Conservation (phyloP, 1,139 yeast species). For the Scheffersomyces cryptocercus region DNA sequence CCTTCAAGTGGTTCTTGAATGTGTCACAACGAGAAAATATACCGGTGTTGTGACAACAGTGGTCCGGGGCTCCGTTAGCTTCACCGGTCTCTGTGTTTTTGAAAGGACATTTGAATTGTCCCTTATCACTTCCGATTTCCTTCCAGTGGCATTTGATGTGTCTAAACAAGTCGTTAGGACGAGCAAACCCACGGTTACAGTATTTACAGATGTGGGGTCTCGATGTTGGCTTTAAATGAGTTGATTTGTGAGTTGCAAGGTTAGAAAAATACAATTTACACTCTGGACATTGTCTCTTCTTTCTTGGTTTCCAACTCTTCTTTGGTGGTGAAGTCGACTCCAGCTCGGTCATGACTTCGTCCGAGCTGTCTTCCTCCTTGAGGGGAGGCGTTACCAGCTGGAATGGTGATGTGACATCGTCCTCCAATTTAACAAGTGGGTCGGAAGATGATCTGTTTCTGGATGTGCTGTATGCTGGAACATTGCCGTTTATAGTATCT, state of each 20-base stretch:
- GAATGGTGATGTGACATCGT: not conserved
- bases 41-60: slow-evolving; percentile 77
- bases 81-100: slow-evolving; percentile 21
- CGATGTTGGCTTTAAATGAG: slow-evolving; percentile 71
- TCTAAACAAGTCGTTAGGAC: slow-evolving; percentile 82
- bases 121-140: slow-evolving; percentile 55
- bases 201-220: slow-evolving; percentile 78
- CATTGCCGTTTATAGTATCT: slow-evolving; percentile 1
- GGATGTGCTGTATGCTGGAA: too few relatives aligned
- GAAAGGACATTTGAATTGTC: slow-evolving; percentile 50
- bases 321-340: slow-evolving; percentile 6
- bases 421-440: not conserved
- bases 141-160: slow-evolving; percentile 85
- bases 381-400: slow-evolving; percentile 1
- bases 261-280: slow-evolving; percentile 77
- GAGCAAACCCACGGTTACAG: slow-evolving; percentile 82
- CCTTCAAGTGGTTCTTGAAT: slow-evolving; percentile 85
- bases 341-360: slow-evolving; percentile 4
- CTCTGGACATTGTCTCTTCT: slow-evolving; percentile 82
- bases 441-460: slow-evolving; percentile 3
- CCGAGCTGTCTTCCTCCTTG: not conserved
- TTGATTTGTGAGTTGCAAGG: slow-evolving; percentile 81
- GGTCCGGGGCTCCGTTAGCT: slow-evolving; percentile 22
- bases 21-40: slow-evolving; percentile 89
- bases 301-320: slow-evolving; percentile 51